Conservation (phyloP, 345 rosid genomes). For the Hirschfeldia incana region DNA sequence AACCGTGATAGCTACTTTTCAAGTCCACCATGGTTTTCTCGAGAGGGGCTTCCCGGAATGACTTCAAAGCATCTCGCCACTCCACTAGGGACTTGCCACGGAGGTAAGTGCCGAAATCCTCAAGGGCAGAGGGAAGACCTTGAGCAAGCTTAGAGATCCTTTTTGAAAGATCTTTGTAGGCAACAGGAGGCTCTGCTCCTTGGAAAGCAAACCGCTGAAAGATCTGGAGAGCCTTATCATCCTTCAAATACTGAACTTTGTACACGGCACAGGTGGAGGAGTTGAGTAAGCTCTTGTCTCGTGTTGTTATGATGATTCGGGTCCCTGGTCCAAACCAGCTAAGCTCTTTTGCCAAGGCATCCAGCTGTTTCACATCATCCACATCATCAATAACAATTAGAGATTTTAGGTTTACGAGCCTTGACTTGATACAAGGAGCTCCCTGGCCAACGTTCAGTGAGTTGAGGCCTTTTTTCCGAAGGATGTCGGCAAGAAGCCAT, state of each 20-base stretch:
- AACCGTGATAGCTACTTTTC: neutral
- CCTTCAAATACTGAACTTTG: neutral
- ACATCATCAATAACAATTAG: constrained; percentile 23
- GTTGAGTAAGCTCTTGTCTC: constrained; percentile 5
- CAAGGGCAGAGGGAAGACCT: constrained; percentile 13
- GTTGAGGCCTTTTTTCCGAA: neutral
- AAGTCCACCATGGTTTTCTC: neutral
- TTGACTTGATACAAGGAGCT: neutral
- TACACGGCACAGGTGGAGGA: neutral
- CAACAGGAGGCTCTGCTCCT: neutral
- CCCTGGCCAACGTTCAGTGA: neutral
- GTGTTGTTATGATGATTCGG: constrained; percentile 24
- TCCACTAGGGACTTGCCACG: neutral
- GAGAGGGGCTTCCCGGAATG: neutral
- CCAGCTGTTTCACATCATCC: neutral
- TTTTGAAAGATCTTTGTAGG: neutral
- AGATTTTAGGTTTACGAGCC: neutral
- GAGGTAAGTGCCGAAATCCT: neutral
- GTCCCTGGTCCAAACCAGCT: constrained; percentile 5
- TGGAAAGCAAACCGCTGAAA: constrained; percentile 1
- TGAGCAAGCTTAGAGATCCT: neutral
- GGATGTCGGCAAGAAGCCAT: neutral
- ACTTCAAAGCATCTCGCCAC: neutral
- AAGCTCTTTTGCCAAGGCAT: neutral
- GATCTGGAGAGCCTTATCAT: constrained; percentile 4